Conservation (phyloP, 2,329 filamentous ascomycete species). For the Parastagonospora avenae region DNA sequence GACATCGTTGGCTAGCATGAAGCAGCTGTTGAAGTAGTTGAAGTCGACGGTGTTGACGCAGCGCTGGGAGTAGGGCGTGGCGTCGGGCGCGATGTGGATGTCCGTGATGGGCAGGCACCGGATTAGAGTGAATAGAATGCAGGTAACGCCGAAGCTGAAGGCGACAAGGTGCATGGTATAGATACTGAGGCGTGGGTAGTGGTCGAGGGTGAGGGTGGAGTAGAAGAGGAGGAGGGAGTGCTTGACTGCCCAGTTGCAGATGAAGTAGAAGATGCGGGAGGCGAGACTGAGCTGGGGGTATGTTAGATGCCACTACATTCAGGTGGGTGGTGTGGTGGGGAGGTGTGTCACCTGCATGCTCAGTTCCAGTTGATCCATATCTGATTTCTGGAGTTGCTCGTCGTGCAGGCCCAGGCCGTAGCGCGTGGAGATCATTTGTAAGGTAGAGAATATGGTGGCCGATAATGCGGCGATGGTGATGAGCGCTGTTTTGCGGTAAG, state of each 20-base stretch:
- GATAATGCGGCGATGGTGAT: conserved; percentile 29
- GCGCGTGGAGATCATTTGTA: conserved; percentile 30
- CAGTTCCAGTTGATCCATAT: too few species aligned
- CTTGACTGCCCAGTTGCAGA: conserved; percentile 49
- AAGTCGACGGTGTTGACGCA: conserved; percentile 46
- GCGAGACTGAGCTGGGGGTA: conserved; percentile 23
- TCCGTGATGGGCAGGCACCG: conserved; percentile 45
- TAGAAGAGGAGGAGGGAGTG: conserved; percentile 49
- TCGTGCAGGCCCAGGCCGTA: conserved; percentile 27
- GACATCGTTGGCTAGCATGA: conserved; percentile 47
- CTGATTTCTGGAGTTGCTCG: conserved; percentile 8
- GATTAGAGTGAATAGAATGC: conserved; percentile 42
- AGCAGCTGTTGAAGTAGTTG: conserved; percentile 43
- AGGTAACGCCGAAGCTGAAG: conserved; percentile 40
- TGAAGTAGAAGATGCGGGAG: conserved; percentile 44
- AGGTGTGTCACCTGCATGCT: too few species aligned
- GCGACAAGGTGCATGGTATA: conserved; percentile 42
- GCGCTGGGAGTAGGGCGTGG: conserved; percentile 23
- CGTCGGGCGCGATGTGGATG: conserved; percentile 29
- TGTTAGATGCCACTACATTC: not conserved
- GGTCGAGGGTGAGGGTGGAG: conserved; percentile 40
- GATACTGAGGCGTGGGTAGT: conserved; percentile 30
- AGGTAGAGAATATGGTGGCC: conserved; percentile 29
- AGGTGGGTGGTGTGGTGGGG: too few species aligned
- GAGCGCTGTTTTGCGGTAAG: conserved; percentile 16